Evolutionary conservation across 2,329 filamentous ascomycete genomes (phyloP).

Genomic region (Paracorniculantispora psalliotae): DNA sequence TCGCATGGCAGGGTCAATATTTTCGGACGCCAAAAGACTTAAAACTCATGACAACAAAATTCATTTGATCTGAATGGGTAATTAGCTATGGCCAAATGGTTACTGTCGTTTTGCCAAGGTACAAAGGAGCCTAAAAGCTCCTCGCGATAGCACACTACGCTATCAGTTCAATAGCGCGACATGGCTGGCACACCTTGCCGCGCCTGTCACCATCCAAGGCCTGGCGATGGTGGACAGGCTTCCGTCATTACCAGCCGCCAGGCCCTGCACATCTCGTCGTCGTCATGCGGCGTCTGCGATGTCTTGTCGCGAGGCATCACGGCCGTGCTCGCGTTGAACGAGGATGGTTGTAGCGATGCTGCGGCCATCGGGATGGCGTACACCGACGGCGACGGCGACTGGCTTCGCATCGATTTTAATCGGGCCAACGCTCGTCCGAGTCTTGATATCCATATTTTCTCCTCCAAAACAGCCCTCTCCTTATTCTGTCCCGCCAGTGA

Average conservation of each 20-base stretch:
- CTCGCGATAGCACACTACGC: not conserved
- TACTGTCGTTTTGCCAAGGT: no score
- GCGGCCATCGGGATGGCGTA: not conserved
- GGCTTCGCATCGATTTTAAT: constrained; percentile 5
- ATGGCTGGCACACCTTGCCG: not conserved
- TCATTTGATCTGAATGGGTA: no score
- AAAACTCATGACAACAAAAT: no score
- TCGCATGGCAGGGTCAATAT: no score
- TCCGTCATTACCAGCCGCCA: not conserved
- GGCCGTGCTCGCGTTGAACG: not conserved
- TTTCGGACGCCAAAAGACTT: no score
- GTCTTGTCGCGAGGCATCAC: not conserved
- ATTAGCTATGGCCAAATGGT: no score
- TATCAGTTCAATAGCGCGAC: not conserved
- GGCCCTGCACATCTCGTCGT: not conserved
- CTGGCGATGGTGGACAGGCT: not conserved
- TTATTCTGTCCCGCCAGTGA: not conserved
- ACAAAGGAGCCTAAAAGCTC: not conserved
- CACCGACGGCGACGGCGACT: not conserved
- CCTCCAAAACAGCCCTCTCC: not conserved
- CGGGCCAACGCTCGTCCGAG: not conserved
- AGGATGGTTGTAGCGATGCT: not conserved
- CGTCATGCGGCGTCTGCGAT: not conserved
- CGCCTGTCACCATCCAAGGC: not conserved
- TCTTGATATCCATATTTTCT: not conserved